A percentile compares a stretch with the other conserved stretches of the same genome.
Evolutionary conservation across 495 filamentous ascomycete genomes (phyloP).

Genomic region (Penicillium goetzii): DNA sequence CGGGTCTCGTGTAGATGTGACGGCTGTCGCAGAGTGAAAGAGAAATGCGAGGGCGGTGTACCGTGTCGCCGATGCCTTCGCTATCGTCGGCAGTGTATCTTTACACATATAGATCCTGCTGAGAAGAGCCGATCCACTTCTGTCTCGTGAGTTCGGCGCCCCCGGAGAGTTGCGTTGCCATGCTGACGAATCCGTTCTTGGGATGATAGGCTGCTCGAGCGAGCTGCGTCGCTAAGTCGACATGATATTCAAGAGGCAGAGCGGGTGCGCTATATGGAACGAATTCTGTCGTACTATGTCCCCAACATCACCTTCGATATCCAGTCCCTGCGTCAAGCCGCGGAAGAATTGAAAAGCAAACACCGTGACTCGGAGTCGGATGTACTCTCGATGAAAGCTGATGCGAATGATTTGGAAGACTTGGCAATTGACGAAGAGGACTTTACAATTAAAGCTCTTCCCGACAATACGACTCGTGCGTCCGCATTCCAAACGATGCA

Average conservation of each 20-base stretch:
- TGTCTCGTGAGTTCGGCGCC: conserved; percentile 38
- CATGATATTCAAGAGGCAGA: conserved; percentile 51
- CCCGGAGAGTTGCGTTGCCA: background rate
- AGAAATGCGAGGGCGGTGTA: conserved; percentile 57
- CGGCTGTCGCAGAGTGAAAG: conserved; percentile 53
- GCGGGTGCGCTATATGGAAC: conserved; percentile 50
- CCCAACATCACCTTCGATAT: conserved; percentile 51
- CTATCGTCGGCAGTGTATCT: conserved; percentile 53
- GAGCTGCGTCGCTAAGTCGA: conserved; percentile 40
- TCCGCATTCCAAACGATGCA: background rate
- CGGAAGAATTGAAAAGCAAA: conserved; percentile 43
- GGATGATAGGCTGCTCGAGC: conserved; percentile 38
- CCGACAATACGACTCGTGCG: conserved; percentile 54
- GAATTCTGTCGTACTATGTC: conserved; percentile 46
- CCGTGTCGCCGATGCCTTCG: conserved; percentile 54
- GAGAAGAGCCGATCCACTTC: conserved; percentile 45
- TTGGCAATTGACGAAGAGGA: conserved; percentile 50
- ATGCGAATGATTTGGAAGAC: conserved; percentile 48
- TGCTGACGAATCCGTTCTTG: conserved; percentile 11
- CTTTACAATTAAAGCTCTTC: conserved; percentile 51
- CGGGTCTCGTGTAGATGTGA: conserved; percentile 41
- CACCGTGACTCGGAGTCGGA: conserved; percentile 45
- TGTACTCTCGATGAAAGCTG: conserved; percentile 37
- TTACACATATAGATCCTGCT: conserved; percentile 47
- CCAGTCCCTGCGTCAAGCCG: conserved; percentile 45